phyloP scores from a whole-genome alignment of 2,329 filamentous ascomycete species.

The Colletotrichum musae region DNA sequence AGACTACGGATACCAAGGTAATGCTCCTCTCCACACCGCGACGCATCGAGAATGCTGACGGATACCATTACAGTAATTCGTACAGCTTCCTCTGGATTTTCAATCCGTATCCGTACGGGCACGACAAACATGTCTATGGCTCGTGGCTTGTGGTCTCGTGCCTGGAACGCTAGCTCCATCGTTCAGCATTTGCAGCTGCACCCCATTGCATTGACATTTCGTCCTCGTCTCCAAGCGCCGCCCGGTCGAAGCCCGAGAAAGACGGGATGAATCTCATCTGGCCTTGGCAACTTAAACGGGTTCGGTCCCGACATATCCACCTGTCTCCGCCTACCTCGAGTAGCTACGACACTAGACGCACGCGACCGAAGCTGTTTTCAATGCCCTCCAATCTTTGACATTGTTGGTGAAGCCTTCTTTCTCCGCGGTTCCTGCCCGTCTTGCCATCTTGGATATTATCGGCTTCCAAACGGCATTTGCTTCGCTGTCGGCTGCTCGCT shows the following conservation, averaged over 20 bases:
- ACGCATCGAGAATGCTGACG: neutral
- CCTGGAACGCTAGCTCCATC: constrained; percentile 6
- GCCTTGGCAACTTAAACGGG: constrained; percentile 25
- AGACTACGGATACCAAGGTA: too few relatives aligned
- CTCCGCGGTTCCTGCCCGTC: too few relatives aligned
- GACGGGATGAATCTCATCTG: constrained; percentile 38
- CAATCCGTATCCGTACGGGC: too few relatives aligned
- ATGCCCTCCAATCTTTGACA: too few relatives aligned
- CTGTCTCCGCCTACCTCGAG: constrained; percentile 21
- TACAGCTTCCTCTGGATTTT: too few relatives aligned
- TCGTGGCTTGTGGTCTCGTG: neutral
- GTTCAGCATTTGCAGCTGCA: constrained; percentile 12
- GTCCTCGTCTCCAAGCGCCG: constrained; percentile 21
- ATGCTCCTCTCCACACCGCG: neutral
- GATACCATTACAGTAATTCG: too few relatives aligned
- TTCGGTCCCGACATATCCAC: constrained; percentile 40
- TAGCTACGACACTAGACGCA: neutral
- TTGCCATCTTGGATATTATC: too few relatives aligned
- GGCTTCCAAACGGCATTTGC: neutral
- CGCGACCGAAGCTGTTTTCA: too few relatives aligned
- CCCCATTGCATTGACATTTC: constrained; percentile 25
- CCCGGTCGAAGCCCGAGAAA: constrained; percentile 30
- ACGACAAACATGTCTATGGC: too few relatives aligned
- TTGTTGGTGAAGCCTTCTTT: too few relatives aligned
- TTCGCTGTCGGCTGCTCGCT: neutral